These are phyloP conservation scores for Ogataea sp. DNA, from an alignment of 805 yeast genomes.

Conservation along the genomic window DNA sequence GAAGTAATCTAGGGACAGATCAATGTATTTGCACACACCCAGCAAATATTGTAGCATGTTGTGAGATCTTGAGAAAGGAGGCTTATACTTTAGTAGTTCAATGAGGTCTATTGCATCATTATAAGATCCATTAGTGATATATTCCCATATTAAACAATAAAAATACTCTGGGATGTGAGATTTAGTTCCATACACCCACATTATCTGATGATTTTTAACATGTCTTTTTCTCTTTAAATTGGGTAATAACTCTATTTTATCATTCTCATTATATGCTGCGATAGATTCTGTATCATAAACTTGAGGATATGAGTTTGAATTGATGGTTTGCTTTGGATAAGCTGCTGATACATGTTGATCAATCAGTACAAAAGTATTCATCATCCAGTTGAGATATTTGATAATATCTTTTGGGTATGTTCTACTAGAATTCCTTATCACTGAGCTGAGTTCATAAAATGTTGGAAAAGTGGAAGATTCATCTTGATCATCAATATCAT, in stretches of 20 bases:
- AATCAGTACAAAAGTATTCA: constrained; percentile 2
- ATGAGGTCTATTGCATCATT: constrained; percentile 25
- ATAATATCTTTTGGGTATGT: constrained; percentile 7
- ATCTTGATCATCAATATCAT: background rate
- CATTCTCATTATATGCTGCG: background rate
- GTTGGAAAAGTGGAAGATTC: background rate
- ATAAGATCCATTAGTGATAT: constrained; percentile 28
- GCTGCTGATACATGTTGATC: too few relatives aligned
- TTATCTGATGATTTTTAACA: constrained; percentile 22
- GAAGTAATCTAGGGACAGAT: background rate
- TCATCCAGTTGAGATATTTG: constrained; percentile 11
- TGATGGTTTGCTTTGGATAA: constrained; percentile 1
- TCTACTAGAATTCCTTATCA: background rate
- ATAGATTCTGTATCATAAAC: background rate
- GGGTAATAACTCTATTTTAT: background rate
- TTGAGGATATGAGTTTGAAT: background rate
- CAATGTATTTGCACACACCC: background rate
- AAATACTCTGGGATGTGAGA: constrained; percentile 34
- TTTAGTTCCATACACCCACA: constrained; percentile 31
- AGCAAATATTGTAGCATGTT: constrained; percentile 7
- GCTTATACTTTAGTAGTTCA: constrained; percentile 30
- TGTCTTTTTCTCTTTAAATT: background rate
- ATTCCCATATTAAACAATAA: constrained; percentile 33
- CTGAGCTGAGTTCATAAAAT: background rate
- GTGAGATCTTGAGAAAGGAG: constrained; percentile 31